Percentiles rank a stretch among this genome's conserved stretches.
phyloP scores from a whole-genome alignment of 2,329 filamentous ascomycete genomes.

The Diaporthe aspalathi region DNA sequence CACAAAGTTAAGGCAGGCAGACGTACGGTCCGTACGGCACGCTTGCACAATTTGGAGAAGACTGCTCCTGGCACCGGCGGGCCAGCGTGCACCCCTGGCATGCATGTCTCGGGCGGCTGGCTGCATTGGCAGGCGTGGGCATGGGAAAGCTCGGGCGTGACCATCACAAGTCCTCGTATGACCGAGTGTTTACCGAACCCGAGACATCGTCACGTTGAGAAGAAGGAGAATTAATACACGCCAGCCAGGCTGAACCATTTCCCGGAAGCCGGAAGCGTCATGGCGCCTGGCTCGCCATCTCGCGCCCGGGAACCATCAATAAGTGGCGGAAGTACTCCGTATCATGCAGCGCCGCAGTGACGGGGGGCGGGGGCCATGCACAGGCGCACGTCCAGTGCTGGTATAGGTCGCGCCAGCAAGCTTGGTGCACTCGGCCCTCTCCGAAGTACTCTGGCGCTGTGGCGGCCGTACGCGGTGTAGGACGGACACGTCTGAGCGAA shows the following conservation, averaged over 20 bases:
- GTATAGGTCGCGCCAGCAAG: background rate
- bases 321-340: too few relatives aligned
- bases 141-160: slow-evolving; percentile 1
- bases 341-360: background rate
- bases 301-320: background rate
- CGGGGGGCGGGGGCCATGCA: background rate
- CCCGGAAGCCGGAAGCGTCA: background rate
- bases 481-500: background rate
- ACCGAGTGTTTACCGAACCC: background rate
- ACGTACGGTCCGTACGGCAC: too few relatives aligned
- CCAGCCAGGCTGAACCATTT: slow-evolving; percentile 11
- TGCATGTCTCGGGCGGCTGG: background rate
- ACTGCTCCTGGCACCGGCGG: background rate
- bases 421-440: slow-evolving; percentile 6
- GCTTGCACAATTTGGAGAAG: background rate
- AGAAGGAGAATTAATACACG: background rate
- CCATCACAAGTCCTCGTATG: background rate
- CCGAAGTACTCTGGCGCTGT: background rate
- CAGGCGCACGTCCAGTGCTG: background rate
- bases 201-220: background rate
- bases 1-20: background rate
- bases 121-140: background rate
- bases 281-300: background rate
- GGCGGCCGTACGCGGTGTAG: background rate
- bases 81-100: background rate